These are phyloP conservation scores for Filosporella fistucella DNA, from an alignment of 495 filamentous ascomycete genomes.

Conservation along the genomic window DNA sequence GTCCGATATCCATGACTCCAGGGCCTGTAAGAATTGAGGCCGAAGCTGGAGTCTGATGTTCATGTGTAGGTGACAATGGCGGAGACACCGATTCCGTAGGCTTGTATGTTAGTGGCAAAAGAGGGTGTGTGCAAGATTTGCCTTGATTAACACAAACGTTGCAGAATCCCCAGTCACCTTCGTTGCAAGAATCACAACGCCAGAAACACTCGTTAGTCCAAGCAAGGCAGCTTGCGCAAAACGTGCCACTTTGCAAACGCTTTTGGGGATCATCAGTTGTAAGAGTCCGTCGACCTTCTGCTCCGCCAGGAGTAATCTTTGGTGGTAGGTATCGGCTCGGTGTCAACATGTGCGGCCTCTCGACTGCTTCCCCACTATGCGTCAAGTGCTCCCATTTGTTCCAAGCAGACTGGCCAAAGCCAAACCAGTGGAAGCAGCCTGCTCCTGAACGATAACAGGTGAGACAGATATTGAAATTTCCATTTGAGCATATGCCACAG, in stretches of 20 bases:
- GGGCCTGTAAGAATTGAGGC: slow-evolving; percentile 34
- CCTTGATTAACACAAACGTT: slow-evolving; percentile 75
- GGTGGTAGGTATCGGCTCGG: slow-evolving; percentile 65
- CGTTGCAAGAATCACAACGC: slow-evolving; percentile 79
- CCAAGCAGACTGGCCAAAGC: slow-evolving; percentile 63
- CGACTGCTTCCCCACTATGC: slow-evolving; percentile 10
- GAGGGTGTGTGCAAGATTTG: slow-evolving; percentile 68
- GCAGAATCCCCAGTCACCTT: slow-evolving; percentile 91
- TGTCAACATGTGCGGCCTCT: slow-evolving; percentile 60
- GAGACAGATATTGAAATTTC: slow-evolving; percentile 70
- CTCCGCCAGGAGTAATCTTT: slow-evolving; percentile 34
- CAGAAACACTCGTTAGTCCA: slow-evolving; percentile 76
- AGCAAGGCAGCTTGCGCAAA: slow-evolving; percentile 70
- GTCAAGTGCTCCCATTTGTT: slow-evolving; percentile 44
- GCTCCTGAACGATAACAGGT: slow-evolving; percentile 69
- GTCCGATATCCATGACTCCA: slow-evolving; percentile 29
- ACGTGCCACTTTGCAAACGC: slow-evolving; percentile 72
- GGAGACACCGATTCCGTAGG: slow-evolving; percentile 14
- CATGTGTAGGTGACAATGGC: slow-evolving; percentile 19
- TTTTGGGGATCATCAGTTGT: slow-evolving; percentile 60
- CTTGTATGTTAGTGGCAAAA: slow-evolving; percentile 58
- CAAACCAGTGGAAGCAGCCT: slow-evolving; percentile 76
- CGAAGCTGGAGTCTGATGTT: slow-evolving; percentile 18
- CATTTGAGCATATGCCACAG: slow-evolving; percentile 64
- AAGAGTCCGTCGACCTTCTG: slow-evolving; percentile 43